These are phyloP conservation scores for Lepraria neglecta DNA, from an alignment of 495 filamentous ascomycete genomes.

Conservation along the genomic window DNA sequence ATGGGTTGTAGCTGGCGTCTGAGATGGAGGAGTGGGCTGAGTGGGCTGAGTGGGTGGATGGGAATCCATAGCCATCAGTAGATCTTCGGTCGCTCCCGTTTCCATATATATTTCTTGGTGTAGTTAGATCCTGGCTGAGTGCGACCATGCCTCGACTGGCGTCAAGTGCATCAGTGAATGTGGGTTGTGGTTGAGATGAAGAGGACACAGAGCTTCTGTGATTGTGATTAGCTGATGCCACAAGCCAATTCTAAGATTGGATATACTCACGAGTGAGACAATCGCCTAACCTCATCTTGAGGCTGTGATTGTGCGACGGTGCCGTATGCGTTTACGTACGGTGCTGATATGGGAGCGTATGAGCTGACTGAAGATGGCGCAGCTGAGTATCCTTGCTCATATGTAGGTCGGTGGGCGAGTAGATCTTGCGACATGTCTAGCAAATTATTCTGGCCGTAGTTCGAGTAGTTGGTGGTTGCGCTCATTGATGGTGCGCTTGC, in stretches of 20 bases:
- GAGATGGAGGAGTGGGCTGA: constrained; percentile 95
- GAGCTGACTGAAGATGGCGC: constrained; percentile 61
- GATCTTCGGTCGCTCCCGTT: constrained; percentile 61
- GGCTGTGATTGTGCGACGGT: constrained; percentile 47
- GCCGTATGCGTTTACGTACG: constrained; percentile 51
- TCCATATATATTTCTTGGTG: constrained; percentile 83
- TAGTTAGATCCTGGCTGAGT: constrained; percentile 77
- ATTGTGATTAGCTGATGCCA: constrained; percentile 56
- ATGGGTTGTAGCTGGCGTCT: constrained; percentile 60
- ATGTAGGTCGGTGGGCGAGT: constrained; percentile 47
- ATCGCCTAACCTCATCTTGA: constrained; percentile 62
- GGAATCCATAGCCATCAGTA: constrained; percentile 90
- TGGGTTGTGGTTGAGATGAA: constrained; percentile 37
- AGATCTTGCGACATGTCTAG: constrained; percentile 71
- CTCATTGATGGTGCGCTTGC: constrained; percentile 63
- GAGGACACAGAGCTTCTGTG: constrained; percentile 46
- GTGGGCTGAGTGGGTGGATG: constrained; percentile 65
- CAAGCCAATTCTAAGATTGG: constrained; percentile 44
- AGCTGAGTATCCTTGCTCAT: constrained; percentile 55
- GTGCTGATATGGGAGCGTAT: constrained; percentile 55
- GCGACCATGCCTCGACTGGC: constrained; percentile 87
- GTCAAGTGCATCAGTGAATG: constrained; percentile 75
- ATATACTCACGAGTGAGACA: constrained; percentile 81
- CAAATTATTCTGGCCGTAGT: constrained; percentile 50
- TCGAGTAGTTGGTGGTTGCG: constrained; percentile 64